Evolutionary conservation across 495 filamentous ascomycete genomes (phyloP).

Genomic region (Neurospora sp.): DNA sequence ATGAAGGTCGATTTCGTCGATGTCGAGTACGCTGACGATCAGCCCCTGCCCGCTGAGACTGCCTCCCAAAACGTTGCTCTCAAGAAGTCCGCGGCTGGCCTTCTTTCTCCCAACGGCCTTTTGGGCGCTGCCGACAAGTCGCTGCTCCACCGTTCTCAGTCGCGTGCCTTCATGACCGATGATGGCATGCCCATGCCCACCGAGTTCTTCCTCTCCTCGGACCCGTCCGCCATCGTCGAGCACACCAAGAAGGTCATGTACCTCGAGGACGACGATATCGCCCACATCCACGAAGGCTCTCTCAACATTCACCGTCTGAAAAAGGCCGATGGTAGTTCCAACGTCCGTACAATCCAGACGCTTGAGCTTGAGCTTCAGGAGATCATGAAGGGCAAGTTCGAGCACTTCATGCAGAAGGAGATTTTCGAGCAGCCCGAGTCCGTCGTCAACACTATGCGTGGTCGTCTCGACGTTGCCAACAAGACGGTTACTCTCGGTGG

Average conservation of each 20-base stretch:
- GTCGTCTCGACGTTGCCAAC: slow-evolving; percentile 85
- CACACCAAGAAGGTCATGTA: slow-evolving; percentile 99
- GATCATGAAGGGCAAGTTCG: slow-evolving; percentile 99
- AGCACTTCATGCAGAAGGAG: slow-evolving; percentile 99
- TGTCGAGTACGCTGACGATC: slow-evolving; percentile 87
- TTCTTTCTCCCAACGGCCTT: slow-evolving; percentile 55
- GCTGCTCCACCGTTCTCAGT: slow-evolving; percentile 93
- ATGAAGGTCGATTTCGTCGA: slow-evolving; percentile 99
- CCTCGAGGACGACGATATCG: slow-evolving; percentile 98
- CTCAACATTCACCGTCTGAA: slow-evolving; percentile 96
- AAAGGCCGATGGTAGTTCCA: slow-evolving; percentile 93
- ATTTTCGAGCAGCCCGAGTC: slow-evolving; percentile 99
- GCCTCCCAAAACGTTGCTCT: slow-evolving; percentile 94
- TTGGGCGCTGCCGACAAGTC: slow-evolving; percentile 92
- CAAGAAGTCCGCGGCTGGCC: slow-evolving; percentile 56
- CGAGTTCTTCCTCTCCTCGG: slow-evolving; percentile 97
- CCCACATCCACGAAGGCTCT: slow-evolving; percentile 96
- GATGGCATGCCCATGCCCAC: slow-evolving; percentile 96
- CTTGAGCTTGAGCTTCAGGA: slow-evolving; percentile 97
- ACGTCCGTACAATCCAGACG: slow-evolving; percentile 95
- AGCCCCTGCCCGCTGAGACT: slow-evolving; percentile 80
- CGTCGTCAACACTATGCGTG: slow-evolving; percentile 98
- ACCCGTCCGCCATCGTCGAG: slow-evolving; percentile 96
- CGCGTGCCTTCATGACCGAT: slow-evolving; percentile 95
- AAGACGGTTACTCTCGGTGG: slow-evolving; percentile 93